Evolutionary conservation across 257 asterid species (phyloP), one percentile per base, ranked within the genome.

Genomic region (Voacanga thouarsii): DNA sequence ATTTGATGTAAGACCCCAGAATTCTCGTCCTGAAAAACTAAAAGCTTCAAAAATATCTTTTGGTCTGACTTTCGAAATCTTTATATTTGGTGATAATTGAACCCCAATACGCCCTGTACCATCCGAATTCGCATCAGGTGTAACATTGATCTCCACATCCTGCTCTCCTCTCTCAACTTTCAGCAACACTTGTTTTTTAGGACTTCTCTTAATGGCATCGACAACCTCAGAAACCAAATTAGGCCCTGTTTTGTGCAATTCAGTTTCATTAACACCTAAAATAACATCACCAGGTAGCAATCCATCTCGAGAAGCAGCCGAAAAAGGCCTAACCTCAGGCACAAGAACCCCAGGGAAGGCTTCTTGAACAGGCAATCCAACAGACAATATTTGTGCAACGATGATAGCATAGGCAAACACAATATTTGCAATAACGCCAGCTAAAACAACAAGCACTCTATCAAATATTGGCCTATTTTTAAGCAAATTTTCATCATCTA

Each of bases 311-410:
- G 92, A 89, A 26, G 98, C 98, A 37, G 98, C 98, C 3, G 98
- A 93, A 84, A 88, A 88, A 0, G 98, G 94, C 88, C 94, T 86
- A 73, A 96, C 98, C 57, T 93, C 98, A 15, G 99, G 99, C 18
- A 96, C 94, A 69, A 92, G 97, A 71, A 95, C 98, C 6, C 99
- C 97, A 21, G 98, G 98, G 9, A 90, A 95, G 49, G 98, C 84
- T 83, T 95, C 99, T 89, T 93, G 97, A 41, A 95, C 98, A 79
- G 99, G 98, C 88, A 95, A 87, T 80, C 98, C 99, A 86, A 95
- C 99, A 77, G 83, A 85, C 71, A 85, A 15, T 18, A 95, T 92
- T 93, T 95, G 99, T 14, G 83, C 80, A 81, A 90, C 89, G 80
- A 95, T 88, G 66, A 93, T 91, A 11, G 78, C 82, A 82, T 90